Evolutionary conservation across 139 green algal genomes (phyloP), one percentile per base, ranked within the genome.

Genomic region (Picochlorum sp.): DNA sequence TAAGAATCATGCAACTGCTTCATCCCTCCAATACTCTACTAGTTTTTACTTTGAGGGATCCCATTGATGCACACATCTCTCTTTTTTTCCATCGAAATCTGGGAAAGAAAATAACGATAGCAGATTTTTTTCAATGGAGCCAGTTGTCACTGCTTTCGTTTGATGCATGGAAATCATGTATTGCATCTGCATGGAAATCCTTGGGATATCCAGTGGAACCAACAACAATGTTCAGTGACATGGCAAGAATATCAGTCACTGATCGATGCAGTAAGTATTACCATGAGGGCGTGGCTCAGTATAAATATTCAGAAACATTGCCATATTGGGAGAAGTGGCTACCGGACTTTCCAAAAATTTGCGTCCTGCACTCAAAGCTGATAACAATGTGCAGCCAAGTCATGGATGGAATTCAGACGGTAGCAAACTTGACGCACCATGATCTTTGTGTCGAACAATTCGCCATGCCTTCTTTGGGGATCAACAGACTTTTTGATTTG

Each of bases 281-380:
- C 30, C 10, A 45, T 10, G 41, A 18, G 20, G 58, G 58, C 4
- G n/a, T 54, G 4, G 15, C 18, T 6, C 21, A 16, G 16, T 64
- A 38, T 11, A 46, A 15, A 20, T 64, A 56, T 50, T 64, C 58
- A 24, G 18, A 50, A 26, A 64, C 58, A 10, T 15, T 64, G 15
- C 16, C 15, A 24, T 24, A 15, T 0, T 64, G 58, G 58, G 20
- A 24, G 16, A 23, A 26, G n/a, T 15, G 56, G 58, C 13, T 64
- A 16, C 45, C 4, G 3, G 45, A 50, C 14, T 50, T 50, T 50
- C 14, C 2, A 5, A 50, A 20, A 20, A 50, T 50, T 50, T 50
- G 45, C 4, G 0, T 50, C 4, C 15, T 10, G 3, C 45, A 50
- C 45, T 4, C 14, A 4, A 16, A 50, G 3, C 45, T 50, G 26